phyloP scores from a whole-genome alignment of 2,329 filamentous ascomycete genomes.

The Fusarium sp. region DNA sequence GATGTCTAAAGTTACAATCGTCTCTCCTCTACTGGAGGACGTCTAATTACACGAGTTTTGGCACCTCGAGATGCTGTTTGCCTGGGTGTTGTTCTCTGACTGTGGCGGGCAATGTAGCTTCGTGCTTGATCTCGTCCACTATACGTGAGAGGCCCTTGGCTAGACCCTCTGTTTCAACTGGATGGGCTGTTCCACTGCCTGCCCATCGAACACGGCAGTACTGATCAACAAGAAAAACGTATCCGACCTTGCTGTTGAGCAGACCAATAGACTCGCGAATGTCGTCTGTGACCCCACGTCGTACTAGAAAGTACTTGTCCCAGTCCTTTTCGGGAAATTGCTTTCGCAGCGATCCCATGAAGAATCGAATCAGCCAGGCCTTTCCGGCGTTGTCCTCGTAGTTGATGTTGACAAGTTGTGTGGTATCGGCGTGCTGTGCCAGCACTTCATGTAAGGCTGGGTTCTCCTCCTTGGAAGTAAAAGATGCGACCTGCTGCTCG shows the following conservation, averaged over 20 bases:
- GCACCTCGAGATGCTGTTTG: conserved; percentile 48
- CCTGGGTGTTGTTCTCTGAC: conserved; percentile 52
- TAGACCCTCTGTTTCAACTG: conserved; percentile 75
- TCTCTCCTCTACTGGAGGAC: conserved; percentile 29
- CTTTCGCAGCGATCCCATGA: conserved; percentile 65
- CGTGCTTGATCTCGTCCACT: conserved; percentile 66
- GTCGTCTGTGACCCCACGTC: conserved; percentile 68
- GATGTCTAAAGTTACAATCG: conserved; percentile 41
- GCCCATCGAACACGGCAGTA: conserved; percentile 95
- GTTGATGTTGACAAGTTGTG: conserved; percentile 88
- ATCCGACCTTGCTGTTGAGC: conserved; percentile 92
- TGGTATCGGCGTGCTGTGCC: conserved; percentile 62
- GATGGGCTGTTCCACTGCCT: conserved; percentile 77
- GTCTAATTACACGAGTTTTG: conserved; percentile 46
- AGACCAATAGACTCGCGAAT: conserved; percentile 74
- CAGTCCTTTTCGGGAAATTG: conserved; percentile 65
- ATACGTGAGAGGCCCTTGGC: conserved; percentile 73
- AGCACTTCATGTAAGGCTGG: conserved; percentile 75
- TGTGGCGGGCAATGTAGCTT: conserved; percentile 50
- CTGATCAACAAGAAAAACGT: conserved; percentile 90
- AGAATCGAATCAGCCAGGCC: conserved; percentile 68
- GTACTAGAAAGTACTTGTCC: conserved; percentile 72
- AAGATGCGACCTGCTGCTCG: conserved; percentile 80
- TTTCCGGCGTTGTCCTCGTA: conserved; percentile 84
- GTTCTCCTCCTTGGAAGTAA: conserved; percentile 74